Percentiles rank a stretch among this genome's conserved stretches.
phyloP scores from a whole-genome alignment of 2,329 filamentous ascomycete species.

The Colletotrichum viniferum region DNA sequence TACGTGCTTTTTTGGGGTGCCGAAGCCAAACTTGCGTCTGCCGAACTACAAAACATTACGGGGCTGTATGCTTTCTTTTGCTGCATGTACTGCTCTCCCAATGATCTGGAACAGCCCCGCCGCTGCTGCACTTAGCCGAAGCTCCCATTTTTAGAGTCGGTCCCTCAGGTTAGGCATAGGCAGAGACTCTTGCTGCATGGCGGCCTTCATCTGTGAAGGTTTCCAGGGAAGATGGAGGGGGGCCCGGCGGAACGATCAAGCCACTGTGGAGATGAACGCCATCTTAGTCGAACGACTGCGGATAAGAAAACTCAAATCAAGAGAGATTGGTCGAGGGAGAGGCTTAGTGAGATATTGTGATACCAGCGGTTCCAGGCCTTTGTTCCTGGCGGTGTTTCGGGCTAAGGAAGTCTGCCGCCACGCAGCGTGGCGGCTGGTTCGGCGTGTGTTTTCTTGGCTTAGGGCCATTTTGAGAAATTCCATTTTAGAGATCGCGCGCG shows the following conservation, averaged over 20 bases:
- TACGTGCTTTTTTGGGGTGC: not conserved
- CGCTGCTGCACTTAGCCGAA: not conserved
- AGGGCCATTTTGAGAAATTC: not conserved
- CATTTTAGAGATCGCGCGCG: not conserved
- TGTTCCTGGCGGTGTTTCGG: conserved; percentile 10
- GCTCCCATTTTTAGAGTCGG: not conserved
- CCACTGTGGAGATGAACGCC: not conserved
- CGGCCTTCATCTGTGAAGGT: not conserved
- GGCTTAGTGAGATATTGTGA: not conserved
- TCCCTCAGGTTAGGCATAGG: not conserved
- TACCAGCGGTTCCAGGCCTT: not conserved
- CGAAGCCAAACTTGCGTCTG: not conserved
- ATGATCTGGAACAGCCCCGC: not conserved
- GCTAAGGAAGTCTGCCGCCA: conserved; percentile 1
- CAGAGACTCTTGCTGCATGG: not conserved
- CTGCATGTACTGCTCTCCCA: not conserved
- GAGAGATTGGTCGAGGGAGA: not conserved
- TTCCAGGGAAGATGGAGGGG: not conserved
- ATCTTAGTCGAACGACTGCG: not conserved
- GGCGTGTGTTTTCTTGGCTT: not conserved
- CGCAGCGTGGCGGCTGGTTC: not conserved
- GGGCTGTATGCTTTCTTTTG: not conserved
- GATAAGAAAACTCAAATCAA: not conserved
- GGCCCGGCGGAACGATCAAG: not conserved
- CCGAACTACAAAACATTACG: not conserved